phyloP scores from a whole-genome alignment of 148 eudicot genomes.

The Nepenthes mirabilis region DNA sequence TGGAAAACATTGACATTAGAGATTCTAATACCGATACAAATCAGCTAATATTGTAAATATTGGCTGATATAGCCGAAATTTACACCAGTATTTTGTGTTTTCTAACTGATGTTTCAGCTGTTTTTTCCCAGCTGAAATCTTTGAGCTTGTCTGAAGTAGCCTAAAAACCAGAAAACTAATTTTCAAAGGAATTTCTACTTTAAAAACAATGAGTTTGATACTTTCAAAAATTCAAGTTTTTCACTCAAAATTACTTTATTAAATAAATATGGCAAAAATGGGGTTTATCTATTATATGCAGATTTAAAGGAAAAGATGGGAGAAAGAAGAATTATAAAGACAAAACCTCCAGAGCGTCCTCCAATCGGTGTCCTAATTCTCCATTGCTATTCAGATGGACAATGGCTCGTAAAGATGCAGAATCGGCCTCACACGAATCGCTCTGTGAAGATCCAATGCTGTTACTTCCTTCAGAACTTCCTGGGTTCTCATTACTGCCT shows the following conservation, averaged over 20 bases:
- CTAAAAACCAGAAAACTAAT: not conserved
- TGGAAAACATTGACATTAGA: too few species aligned
- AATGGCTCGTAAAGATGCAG: slow-evolving; percentile 14
- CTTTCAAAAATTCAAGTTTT: not conserved
- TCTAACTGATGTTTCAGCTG: too few species aligned
- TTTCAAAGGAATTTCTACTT: not conserved
- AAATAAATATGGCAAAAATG: too few species aligned
- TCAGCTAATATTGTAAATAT: too few species aligned
- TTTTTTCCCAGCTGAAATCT: too few species aligned
- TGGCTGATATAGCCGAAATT: too few species aligned
- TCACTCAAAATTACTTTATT: not conserved
- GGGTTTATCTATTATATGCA: not conserved
- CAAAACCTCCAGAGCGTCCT: slow-evolving; percentile 33
- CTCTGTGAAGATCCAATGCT: slow-evolving; percentile 12
- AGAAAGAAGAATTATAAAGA: slow-evolving; percentile 11
- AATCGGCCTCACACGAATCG: slow-evolving; percentile 16
- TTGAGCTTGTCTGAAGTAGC: too few species aligned
- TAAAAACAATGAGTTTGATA: not conserved
- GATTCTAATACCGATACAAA: too few species aligned
- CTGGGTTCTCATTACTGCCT: slow-evolving; percentile 10
- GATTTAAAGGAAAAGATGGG: not conserved
- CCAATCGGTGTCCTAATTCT: slow-evolving; percentile 17
- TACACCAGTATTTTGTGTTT: too few species aligned
- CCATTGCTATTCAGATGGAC: slow-evolving; percentile 9
- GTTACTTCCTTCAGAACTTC: slow-evolving; percentile 25